Evolutionary conservation across 192 early-diverging fungal species (phyloP).

Genomic region (Entomortierella lignicola): DNA sequence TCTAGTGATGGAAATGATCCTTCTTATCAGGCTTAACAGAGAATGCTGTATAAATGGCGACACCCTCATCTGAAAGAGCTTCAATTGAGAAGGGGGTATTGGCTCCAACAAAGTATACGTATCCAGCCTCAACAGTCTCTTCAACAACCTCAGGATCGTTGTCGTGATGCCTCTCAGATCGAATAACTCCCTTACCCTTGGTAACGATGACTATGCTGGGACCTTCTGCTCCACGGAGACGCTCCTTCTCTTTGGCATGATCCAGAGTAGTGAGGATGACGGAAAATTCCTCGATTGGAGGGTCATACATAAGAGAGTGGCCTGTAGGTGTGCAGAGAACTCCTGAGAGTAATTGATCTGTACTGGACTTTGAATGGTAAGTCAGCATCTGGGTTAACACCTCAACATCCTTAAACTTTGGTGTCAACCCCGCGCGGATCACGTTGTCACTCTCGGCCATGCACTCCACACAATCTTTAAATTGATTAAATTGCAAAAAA

Average conservation of each 20-base stretch:
- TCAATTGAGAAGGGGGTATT: slow-evolving; percentile 60
- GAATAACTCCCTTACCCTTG: slow-evolving; percentile 73
- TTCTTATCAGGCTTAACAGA: slow-evolving; percentile 49
- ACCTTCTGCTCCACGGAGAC: slow-evolving; percentile 72
- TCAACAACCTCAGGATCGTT: slow-evolving; percentile 28
- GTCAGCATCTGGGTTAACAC: slow-evolving; percentile 94
- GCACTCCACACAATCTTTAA: slow-evolving; percentile 94
- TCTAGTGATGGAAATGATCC: slow-evolving; percentile 45
- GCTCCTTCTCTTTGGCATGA: slow-evolving; percentile 58
- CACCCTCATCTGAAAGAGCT: slow-evolving; percentile 50
- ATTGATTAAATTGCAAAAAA: neutral
- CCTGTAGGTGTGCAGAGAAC: slow-evolving; percentile 57
- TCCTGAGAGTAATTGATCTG: slow-evolving; percentile 82
- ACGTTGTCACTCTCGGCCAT: slow-evolving; percentile 99
- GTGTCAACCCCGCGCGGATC: slow-evolving; percentile 95
- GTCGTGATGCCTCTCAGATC: slow-evolving; percentile 40
- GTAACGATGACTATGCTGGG: slow-evolving; percentile 91
- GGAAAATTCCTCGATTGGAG: slow-evolving; percentile 96
- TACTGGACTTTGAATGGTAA: slow-evolving; percentile 82
- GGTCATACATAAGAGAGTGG: slow-evolving; percentile 86
- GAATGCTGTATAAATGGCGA: slow-evolving; percentile 62
- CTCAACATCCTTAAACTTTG: slow-evolving; percentile 96
- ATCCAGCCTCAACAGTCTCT: slow-evolving; percentile 60
- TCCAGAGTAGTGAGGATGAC: slow-evolving; percentile 75
- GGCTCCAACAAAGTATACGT: slow-evolving; percentile 84